phyloP scores from a whole-genome alignment of 1,284 basidiomycete species.

The Rhodotorula mucilaginosa region DNA sequence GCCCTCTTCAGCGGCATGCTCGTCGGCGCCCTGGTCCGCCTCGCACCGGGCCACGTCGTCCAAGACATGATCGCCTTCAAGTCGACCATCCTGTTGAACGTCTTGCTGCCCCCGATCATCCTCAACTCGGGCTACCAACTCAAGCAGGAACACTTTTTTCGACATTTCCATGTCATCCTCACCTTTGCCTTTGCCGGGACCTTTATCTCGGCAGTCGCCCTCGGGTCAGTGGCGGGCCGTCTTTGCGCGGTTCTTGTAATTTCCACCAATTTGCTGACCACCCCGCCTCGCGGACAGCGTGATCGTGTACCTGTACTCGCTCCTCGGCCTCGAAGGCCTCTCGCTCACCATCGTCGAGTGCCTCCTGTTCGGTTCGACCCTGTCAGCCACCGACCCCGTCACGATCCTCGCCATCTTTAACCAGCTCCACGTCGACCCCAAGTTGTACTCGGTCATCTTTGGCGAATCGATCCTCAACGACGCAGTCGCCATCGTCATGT shows the following conservation, averaged over 20 bases:
- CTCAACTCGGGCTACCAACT: conserved; percentile 96
- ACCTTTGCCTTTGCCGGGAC: conserved; percentile 96
- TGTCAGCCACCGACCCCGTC: conserved; percentile 96
- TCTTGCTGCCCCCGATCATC: conserved; percentile 95
- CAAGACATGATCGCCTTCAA: conserved; percentile 82
- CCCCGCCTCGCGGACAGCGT: conserved; percentile 57
- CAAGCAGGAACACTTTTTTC: conserved; percentile 95
- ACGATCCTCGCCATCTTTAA: conserved; percentile 99
- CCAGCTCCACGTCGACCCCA: conserved; percentile 97
- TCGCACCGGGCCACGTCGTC: conserved; percentile 90
- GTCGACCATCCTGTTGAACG: conserved; percentile 96
- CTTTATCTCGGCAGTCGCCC: conserved; percentile 92
- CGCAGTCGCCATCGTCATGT: conserved; percentile 99
- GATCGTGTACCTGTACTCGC: conserved; percentile 93
- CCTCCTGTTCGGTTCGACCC: conserved; percentile 90
- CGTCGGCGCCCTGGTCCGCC: conserved; percentile 83
- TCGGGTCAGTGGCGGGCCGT: conserved; percentile 66
- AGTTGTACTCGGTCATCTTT: conserved; percentile 96
- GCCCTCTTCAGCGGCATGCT: conserved; percentile 94
- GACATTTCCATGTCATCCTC: conserved; percentile 90
- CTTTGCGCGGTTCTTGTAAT: not conserved
- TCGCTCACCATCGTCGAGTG: conserved; percentile 82
- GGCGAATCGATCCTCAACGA: conserved; percentile 97
- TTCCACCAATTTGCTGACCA: not conserved
- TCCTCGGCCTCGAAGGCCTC: conserved; percentile 82